Percentiles rank a stretch among this genome's conserved stretches.
These are phyloP conservation scores for Plasmodium inui DNA, from an alignment of 169 alveolate genomes.

Conservation along the genomic window DNA sequence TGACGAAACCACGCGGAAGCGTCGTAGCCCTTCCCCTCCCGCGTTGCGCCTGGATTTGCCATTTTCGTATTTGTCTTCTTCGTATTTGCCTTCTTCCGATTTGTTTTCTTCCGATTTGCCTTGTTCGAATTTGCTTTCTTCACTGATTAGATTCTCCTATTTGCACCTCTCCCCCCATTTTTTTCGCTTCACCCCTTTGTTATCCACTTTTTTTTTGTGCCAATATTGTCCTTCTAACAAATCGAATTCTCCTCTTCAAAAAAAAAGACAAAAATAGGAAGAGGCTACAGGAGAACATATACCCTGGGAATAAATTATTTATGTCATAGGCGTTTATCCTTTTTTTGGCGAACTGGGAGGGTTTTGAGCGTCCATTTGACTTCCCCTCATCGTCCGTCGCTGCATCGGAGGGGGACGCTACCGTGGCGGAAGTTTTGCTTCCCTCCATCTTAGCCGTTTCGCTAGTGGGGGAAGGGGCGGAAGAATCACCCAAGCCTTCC, in stretches of 20 bases:
- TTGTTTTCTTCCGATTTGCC: no score
- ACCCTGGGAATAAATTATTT: constrained; percentile 66
- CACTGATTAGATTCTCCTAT: not conserved
- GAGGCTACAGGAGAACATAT: constrained; percentile 75
- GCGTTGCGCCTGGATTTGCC: no score
- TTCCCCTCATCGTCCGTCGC: not conserved
- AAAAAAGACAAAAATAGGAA: constrained; percentile 71
- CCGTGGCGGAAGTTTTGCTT: not conserved
- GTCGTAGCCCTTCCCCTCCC: not conserved
- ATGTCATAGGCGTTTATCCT: constrained; percentile 48
- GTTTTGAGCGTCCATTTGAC: not conserved
- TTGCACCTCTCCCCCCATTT: not conserved
- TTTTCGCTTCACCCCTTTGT: not conserved
- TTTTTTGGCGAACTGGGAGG: constrained; percentile 10
- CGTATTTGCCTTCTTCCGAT: no score
- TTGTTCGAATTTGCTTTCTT: no score
- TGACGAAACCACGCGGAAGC: not conserved
- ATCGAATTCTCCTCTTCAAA: constrained; percentile 58
- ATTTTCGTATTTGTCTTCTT: no score
- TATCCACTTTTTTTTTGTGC: constrained; percentile 10
- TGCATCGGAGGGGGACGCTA: not conserved
- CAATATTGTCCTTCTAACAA: constrained; percentile 17
- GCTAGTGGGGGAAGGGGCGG: not conserved
- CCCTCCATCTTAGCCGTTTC: not conserved
- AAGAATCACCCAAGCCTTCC: not conserved